These are phyloP conservation scores for Exophiala sp. DNA, from an alignment of 2,329 filamentous ascomycete genomes.

Conservation along the genomic window DNA sequence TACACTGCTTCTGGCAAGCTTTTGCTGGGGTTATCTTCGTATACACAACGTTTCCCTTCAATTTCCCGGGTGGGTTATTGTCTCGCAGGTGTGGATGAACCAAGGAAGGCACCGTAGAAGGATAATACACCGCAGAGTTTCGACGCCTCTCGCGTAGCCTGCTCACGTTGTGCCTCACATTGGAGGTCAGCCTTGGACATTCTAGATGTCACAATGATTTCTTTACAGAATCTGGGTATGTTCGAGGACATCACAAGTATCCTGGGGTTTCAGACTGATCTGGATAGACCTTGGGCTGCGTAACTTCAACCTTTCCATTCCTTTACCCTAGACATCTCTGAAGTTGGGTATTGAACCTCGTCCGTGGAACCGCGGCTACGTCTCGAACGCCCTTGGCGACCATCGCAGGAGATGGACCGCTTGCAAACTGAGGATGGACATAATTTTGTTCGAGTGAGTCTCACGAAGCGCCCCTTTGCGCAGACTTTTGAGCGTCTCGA, in stretches of 20 bases:
- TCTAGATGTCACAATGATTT: constrained; percentile 22
- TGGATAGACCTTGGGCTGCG: constrained; percentile 34
- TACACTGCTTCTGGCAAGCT: constrained; percentile 16
- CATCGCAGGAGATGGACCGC: constrained; percentile 40
- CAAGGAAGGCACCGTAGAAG: constrained; percentile 3
- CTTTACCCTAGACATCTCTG: constrained; percentile 30
- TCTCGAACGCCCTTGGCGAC: constrained; percentile 1
- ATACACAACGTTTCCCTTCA: constrained; percentile 17
- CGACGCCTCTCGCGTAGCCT: constrained; percentile 11
- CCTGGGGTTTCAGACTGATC: constrained; percentile 32
- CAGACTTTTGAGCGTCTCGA: no score
- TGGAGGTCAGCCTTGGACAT: constrained; percentile 11
- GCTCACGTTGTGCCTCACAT: constrained; percentile 16
- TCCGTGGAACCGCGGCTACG: constrained; percentile 28
- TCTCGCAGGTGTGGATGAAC: constrained; percentile 18
- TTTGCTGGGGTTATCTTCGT: constrained; percentile 5
- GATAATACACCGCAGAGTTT: constrained; percentile 5
- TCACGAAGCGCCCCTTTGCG: not conserved
- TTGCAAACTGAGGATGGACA: constrained; percentile 47
- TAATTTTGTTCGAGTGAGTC: constrained; percentile 44
- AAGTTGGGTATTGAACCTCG: not conserved
- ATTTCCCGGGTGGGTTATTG: constrained; percentile 18
- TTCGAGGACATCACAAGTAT: constrained; percentile 24
- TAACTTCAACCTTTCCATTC: constrained; percentile 32
- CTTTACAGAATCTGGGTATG: constrained; percentile 19